Evolutionary conservation across 2,329 filamentous ascomycete species (phyloP), one percentile per base, ranked within the genome.

Genomic region (Exophiala bonariae): DNA sequence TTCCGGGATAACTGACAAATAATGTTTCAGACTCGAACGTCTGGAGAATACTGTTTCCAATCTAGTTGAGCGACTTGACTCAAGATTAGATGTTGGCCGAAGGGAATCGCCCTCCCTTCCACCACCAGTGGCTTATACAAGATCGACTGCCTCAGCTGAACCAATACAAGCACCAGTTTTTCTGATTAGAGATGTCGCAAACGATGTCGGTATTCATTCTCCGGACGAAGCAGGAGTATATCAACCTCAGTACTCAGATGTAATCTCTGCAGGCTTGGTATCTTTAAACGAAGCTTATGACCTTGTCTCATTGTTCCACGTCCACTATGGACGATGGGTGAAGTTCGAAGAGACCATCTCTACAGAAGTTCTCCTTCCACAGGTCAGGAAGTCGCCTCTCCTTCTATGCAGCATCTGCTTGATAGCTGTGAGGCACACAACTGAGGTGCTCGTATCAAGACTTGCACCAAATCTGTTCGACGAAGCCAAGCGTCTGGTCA

Each of bases 321-420:
- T 67, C 38, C 61, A 72, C 47, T 73, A 72, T 47, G 70, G 69
- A n/a, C 61, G 66, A 14, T 73, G 70, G 69, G 65, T 72, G 6
- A 58, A 61, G 5, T 70, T 70, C 40, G 62, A 63, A 19, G 54
- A 61, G 1, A 53, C 56, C 14, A 57, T 50, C 6, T 52, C 66
- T 11, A 56, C 63, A 0, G 49, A 53, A 3, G 47, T 49, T 1
- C 43, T 73, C 3, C 55, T 72, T 1, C 44, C 56, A n/a, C 56
- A 61, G 20, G 59, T 70, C 11, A 62, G 63, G 13, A 62, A 58
- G 30, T 72, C 66, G 2, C 67, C 69, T 2, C 43, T 73, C 11
- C 61, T 73, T 9, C 59, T 72, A 7, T 65, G 64, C 20, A 65
- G 67, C 2, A 66, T 66, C 44, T 71, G 63, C 49, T 54, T 72